Conservation (phyloP, 2,329 filamentous ascomycete species). For the Reticulascus tulasneorum region DNA sequence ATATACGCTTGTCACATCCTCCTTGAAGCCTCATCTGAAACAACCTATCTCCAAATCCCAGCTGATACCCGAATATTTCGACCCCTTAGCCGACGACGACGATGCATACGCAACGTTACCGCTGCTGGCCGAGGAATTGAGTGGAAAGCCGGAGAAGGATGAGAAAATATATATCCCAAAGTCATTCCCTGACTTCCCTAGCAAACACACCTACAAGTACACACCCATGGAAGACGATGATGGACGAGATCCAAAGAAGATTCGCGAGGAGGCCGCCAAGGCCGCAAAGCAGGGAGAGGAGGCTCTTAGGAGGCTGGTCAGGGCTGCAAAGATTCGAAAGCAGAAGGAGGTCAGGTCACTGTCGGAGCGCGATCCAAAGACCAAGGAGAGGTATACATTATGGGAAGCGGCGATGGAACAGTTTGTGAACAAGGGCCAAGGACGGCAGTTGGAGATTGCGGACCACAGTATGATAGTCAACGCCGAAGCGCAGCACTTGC, state of each 20-base stretch:
- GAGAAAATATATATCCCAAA: constrained; percentile 53
- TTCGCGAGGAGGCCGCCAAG: constrained; percentile 55
- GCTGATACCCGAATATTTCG: constrained; percentile 33
- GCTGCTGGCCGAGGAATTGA: constrained; percentile 51
- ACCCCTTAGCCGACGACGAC: constrained; percentile 32
- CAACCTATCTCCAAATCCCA: constrained; percentile 42
- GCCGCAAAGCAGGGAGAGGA: constrained; percentile 60
- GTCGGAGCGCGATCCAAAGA: constrained; percentile 48
- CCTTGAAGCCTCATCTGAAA: constrained; percentile 53
- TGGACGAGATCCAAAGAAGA: constrained; percentile 50
- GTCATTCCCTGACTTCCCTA: constrained; percentile 59
- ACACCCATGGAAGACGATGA: constrained; percentile 49
- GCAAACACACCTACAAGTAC: constrained; percentile 60
- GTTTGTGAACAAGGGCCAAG: constrained; percentile 39
- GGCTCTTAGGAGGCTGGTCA: constrained; percentile 54
- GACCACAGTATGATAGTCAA: constrained; percentile 65
- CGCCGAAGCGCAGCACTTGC: constrained; percentile 46
- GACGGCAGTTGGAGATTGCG: constrained; percentile 47
- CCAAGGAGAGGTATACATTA: constrained; percentile 52
- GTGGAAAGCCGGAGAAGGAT: constrained; percentile 54
- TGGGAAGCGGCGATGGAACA: constrained; percentile 61
- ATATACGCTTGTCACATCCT: constrained; percentile 47
- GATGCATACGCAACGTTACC: constrained; percentile 38
- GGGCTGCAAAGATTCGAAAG: constrained; percentile 60
- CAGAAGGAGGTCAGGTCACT: constrained; percentile 59